Evolutionary conservation across 148 eudicot species (phyloP), one percentile per base, ranked within the genome.

Genomic region (Pouteria glomerata): DNA sequence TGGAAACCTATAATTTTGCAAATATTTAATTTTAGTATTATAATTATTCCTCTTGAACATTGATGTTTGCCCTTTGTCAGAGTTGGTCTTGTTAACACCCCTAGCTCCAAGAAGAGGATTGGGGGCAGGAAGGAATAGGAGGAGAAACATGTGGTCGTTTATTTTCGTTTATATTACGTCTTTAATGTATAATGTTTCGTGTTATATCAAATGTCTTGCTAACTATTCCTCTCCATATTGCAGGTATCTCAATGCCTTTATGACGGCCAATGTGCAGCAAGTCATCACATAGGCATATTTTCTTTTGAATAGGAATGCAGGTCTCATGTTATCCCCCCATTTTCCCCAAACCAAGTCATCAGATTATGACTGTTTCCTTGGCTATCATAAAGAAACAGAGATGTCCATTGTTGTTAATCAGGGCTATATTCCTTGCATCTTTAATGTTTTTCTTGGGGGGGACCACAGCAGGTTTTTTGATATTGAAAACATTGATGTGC

Each of bases 171-270:
- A 21, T 19, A 34, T 68, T 21, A 14, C 6, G 3, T 1, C 7
- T 0, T 2, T n/a, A 21, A 14, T 23, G 35, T 18, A 3, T 52
- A 37, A 7, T 69, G 42, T 55, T 55, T 41, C 5, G 34, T 6
- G 19, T 52, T 30, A 31, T 12, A 57, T 56, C n/a, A 4, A 30
- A 12, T 8, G 35, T 31, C 14, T 24, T 35, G 44, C 63, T 71
- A 30, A 59, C 61, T 3, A n/a, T 41, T 42, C 23, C 33, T 13
- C 63, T 66, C 24, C 42, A 23, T 52, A 8, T 61, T 78, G 70
- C 81, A 78, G 81, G 81, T 44, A 73, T 73, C 73, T 78, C 81
- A 42, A 59, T 73, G 73, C 81, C 81, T 78, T 78, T 78, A 78
- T 73, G 81, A 78, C 64, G 1, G 52, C 69, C 64, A n/a, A 66